phyloP scores from a whole-genome alignment of 768 basidiomycete genomes.

The Lentinula detonsa region DNA sequence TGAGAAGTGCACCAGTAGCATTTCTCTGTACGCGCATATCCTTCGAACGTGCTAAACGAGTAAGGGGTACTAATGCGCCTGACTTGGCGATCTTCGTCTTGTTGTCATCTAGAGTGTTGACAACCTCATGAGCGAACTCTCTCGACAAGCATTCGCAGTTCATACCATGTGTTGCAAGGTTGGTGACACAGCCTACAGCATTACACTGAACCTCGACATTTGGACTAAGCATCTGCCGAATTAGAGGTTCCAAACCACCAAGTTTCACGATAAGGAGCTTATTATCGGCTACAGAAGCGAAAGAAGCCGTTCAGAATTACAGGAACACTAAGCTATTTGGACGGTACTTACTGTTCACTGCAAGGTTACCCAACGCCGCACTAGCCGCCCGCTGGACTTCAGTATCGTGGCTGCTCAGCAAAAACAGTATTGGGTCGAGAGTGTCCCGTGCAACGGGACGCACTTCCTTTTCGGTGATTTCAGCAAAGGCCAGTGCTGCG shows the following conservation, averaged over 20 bases:
- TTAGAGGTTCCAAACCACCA: constrained; percentile 94
- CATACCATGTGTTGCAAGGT: constrained; percentile 95
- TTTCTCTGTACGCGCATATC: constrained; percentile 99
- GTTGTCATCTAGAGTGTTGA: constrained; percentile 74
- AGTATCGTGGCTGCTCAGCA: constrained; percentile 95
- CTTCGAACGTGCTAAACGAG: constrained; percentile 92
- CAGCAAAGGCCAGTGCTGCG: constrained; percentile 96
- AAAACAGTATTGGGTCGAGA: constrained; percentile 95
- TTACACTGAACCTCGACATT: constrained; percentile 99
- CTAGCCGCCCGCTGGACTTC: constrained; percentile 98
- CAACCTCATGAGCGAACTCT: constrained; percentile 2
- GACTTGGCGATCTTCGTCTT: constrained; percentile 99
- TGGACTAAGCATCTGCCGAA: constrained; percentile 97
- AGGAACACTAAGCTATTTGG: constrained; percentile 13
- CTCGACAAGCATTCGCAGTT: neutral
- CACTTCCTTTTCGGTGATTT: constrained; percentile 99
- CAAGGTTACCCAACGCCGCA: constrained; percentile 94
- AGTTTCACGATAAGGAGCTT: constrained; percentile 98
- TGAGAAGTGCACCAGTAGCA: constrained; percentile 94
- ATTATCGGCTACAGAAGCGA: constrained; percentile 74
- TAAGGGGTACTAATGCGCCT: constrained; percentile 95
- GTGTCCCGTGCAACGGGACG: constrained; percentile 95
- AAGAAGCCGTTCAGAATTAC: constrained; percentile 11
- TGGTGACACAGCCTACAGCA: constrained; percentile 98
- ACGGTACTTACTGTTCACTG: constrained; percentile 81